Base-by-base conservation (phyloP, 2,329 filamentous ascomycete genomes). In the Xylaria digitata region DNA sequence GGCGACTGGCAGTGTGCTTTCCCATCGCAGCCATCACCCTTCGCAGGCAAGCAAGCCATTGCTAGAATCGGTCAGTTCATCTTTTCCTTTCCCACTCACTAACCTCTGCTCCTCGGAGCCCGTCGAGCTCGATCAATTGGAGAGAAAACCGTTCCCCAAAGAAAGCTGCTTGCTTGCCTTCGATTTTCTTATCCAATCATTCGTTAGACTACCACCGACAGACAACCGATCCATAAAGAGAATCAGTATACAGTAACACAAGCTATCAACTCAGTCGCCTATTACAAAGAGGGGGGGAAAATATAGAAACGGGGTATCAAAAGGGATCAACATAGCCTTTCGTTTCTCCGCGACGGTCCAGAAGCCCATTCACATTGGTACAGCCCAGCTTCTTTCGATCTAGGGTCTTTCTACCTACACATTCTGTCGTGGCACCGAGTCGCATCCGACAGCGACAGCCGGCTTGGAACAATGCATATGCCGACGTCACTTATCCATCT, bases 381-480 rank as follows among this genome's bases (percentile, higher is more conserved):
- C 42, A 13, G 23, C 45, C 61, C 34, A 61, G 13, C 42, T 49
- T 61, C 19, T 13, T 26, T 55, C 21, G 23, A 52, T 54, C 37
- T 60, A 23, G 37, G 13, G 34, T 21, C 19, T 19, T 42, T 66
- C 46, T 46, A 23, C 49, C 53, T 49, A 19, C 45, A 40, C 45
- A 26, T 43, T 53, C 32, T 48, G 23, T 37, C 55, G 37, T 45
- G 52, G 23, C 26, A 58, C 54, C 57, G 32, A 56, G 58, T 65
- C 63, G 50, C 64, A 60, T 55, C 46, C 23, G 43, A 56, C 42
- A 46, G 56, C 66, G 65, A 53, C 45, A 21, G 30, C 43, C 45
- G 67, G 53, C 42, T 59, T 55, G 60, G 65, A 69, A 76, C 65
- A 67, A 81, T 81, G 79, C 75, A 73, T 74, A 63, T 68, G 61